Conservation (phyloP, 2,329 filamentous ascomycete genomes). For the Catunica adiposa region DNA sequence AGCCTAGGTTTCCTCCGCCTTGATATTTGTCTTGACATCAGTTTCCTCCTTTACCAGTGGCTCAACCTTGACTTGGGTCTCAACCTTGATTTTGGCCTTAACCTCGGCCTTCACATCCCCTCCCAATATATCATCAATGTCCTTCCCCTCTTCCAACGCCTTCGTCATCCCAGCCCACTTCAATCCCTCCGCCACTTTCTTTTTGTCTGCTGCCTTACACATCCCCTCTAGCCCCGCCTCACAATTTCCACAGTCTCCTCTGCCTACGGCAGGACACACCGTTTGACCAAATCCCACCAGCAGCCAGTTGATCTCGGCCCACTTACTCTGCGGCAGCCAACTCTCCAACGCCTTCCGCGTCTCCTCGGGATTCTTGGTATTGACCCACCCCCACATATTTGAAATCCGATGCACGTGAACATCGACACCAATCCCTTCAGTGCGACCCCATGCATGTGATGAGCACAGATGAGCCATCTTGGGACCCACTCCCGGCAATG, state of each 20-base stretch:
- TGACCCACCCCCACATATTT: slow-evolving; percentile 86
- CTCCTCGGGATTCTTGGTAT: slow-evolving; percentile 65
- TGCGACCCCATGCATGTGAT: slow-evolving; percentile 48
- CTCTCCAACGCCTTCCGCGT: slow-evolving; percentile 58
- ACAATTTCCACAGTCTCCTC: slow-evolving; percentile 70
- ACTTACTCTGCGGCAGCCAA: slow-evolving; percentile 71
- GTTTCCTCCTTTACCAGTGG: slow-evolving; percentile 10
- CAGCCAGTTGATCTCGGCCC: slow-evolving; percentile 84
- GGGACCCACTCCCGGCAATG: slow-evolving; percentile 73
- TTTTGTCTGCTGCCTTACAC: slow-evolving; percentile 55
- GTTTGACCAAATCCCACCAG: slow-evolving; percentile 80
- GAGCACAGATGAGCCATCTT: slow-evolving; percentile 91
- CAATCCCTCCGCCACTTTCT: slow-evolving; percentile 41
- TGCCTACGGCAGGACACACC: slow-evolving; percentile 59
- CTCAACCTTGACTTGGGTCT: slow-evolving; percentile 16
- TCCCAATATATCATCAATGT: slow-evolving; percentile 16
- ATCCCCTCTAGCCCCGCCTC: slow-evolving; percentile 59
- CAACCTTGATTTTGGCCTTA: slow-evolving; percentile 13
- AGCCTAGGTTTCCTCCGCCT: background rate
- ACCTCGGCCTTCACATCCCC: slow-evolving; percentile 18
- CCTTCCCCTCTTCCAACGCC: slow-evolving; percentile 18
- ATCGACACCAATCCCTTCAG: slow-evolving; percentile 75
- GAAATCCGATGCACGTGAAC: slow-evolving; percentile 91
- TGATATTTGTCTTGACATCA: background rate
- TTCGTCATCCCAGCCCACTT: slow-evolving; percentile 27